Conservation (phyloP, 1,284 basidiomycete species). For the Ustilago hordei region DNA sequence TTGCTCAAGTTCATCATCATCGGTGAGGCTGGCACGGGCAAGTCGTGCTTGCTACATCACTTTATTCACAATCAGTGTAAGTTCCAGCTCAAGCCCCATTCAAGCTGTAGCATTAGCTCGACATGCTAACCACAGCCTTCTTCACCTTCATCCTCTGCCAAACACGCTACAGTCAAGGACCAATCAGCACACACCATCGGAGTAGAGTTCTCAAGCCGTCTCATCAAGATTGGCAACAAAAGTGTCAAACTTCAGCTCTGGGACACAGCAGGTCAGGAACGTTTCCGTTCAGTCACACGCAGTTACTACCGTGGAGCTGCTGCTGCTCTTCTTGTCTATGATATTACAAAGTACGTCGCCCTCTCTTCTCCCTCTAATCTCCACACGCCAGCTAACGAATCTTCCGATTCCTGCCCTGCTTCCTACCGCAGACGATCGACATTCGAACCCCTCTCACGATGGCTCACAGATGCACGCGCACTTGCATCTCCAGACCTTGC, state of each 20-base stretch:
- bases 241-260: conserved; percentile 82
- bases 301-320: conserved; percentile 95
- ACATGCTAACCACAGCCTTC: conserved; percentile 2
- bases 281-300: conserved; percentile 86
- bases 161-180: conserved; percentile 80
- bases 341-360: conserved; percentile 83
- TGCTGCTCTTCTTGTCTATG: conserved; percentile 83
- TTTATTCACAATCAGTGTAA: conserved; percentile 93
- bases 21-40: conserved; percentile 94
- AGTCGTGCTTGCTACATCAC: conserved; percentile 94
- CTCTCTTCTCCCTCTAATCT: not conserved
- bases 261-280: conserved; percentile 65
- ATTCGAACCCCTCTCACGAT: conserved; percentile 82
- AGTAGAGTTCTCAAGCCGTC: conserved; percentile 91
- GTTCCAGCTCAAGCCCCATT: conserved; percentile 67
- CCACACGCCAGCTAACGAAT: not conserved
- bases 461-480: conserved; percentile 91
- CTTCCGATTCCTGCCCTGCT: not conserved
- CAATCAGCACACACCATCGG: conserved; percentile 98
- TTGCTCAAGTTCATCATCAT: conserved; percentile 98
- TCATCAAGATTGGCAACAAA: conserved; percentile 88
- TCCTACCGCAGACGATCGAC: conserved; percentile 71
- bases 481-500: conserved; percentile 87
- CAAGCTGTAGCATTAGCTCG: no score
- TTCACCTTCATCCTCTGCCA: not conserved